Conservation (phyloP, 148 eudicot genomes). For the Spergularia marina region DNA sequence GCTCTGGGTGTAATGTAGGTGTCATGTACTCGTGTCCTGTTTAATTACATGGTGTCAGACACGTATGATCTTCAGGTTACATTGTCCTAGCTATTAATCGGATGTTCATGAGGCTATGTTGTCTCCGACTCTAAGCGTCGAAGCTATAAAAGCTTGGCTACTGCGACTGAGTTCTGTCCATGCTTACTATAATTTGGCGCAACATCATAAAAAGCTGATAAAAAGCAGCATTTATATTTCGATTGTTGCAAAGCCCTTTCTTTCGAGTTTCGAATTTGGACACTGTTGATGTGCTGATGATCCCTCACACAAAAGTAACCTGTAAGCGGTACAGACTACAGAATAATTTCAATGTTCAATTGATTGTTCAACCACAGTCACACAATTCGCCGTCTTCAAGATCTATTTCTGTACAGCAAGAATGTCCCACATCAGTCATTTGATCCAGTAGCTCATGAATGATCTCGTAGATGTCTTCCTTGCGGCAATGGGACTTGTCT, state of each 20-base stretch:
- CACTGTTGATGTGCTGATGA: too few relatives aligned
- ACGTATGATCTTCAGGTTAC: too few relatives aligned
- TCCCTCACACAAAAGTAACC: too few relatives aligned
- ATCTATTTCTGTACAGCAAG: constrained; percentile 24
- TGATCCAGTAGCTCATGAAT: constrained; percentile 51
- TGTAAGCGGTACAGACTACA: background rate
- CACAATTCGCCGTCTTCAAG: constrained; percentile 25
- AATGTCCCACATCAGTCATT: constrained; percentile 43
- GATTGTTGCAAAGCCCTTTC: too few relatives aligned
- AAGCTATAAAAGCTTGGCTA: too few relatives aligned
- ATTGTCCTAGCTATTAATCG: too few relatives aligned
- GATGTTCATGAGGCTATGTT: too few relatives aligned
- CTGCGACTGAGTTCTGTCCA: background rate
- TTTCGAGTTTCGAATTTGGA: too few relatives aligned
- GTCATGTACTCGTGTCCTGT: too few relatives aligned
- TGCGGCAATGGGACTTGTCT: constrained; percentile 36
- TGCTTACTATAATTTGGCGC: background rate
- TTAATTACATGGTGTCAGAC: too few relatives aligned
- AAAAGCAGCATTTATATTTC: background rate
- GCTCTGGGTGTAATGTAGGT: too few relatives aligned
- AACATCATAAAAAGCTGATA: background rate
- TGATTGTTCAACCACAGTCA: constrained; percentile 6
- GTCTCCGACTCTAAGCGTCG: too few relatives aligned
- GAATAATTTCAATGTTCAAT: background rate
- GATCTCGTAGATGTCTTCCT: constrained; percentile 37